Evolutionary conservation across 1,139 yeast species (phyloP).

Genomic region (Pichia inconspicua): DNA sequence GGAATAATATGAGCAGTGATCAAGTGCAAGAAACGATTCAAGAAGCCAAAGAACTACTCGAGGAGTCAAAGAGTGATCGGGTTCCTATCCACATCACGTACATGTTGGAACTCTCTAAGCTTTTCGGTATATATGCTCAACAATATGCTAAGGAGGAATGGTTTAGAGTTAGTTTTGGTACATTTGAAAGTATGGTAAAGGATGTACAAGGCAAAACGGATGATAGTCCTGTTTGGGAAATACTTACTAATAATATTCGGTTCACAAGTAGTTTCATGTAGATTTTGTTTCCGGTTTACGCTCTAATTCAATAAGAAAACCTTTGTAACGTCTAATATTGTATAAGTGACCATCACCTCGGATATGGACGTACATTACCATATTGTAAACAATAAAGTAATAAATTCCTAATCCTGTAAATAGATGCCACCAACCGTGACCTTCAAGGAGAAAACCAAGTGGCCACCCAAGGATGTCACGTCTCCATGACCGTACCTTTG

Average conservation of each 20-base stretch:
- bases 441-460: slow-evolving; percentile 77
- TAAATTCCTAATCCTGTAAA: slow-evolving; percentile 66
- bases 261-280: slow-evolving; percentile 5
- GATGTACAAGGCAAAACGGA: neutral
- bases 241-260: slow-evolving; percentile 10
- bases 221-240: slow-evolving; percentile 5
- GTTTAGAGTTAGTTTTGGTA: slow-evolving; percentile 7
- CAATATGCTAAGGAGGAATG: slow-evolving; percentile 2
- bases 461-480: slow-evolving; percentile 73
- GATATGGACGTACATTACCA: slow-evolving; percentile 28
- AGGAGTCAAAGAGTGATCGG: neutral
- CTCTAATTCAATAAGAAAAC: slow-evolving; percentile 25
- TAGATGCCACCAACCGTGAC: slow-evolving; percentile 98
- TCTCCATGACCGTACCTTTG: slow-evolving; percentile 53
- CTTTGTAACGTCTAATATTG: slow-evolving; percentile 23
- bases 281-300: slow-evolving; percentile 7
- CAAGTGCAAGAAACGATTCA: neutral
- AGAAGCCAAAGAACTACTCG: slow-evolving; percentile 1
- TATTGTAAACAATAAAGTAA: slow-evolving; percentile 29
- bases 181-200: slow-evolving; percentile 1
- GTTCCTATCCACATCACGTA: slow-evolving; percentile 7
- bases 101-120: slow-evolving; percentile 11
- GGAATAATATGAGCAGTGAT: neutral
- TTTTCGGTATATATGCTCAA: slow-evolving; percentile 11
- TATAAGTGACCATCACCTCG: slow-evolving; percentile 23